These are phyloP conservation scores for Chlorokybus atmophyticus DNA, from an alignment of 139 green algal species.

Conservation along the genomic window DNA sequence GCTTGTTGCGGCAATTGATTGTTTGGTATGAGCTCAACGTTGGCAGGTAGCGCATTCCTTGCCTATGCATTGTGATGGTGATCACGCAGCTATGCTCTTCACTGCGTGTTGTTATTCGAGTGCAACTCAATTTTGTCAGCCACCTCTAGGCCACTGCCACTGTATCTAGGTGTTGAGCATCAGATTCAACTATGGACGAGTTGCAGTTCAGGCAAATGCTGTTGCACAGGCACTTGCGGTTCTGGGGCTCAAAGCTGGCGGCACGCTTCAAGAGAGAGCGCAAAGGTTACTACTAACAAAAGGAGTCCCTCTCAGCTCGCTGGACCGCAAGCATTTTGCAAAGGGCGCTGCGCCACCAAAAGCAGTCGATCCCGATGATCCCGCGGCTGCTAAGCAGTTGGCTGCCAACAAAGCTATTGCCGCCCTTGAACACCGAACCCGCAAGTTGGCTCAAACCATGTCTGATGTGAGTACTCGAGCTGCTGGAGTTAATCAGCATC, in stretches of 20 bases:
- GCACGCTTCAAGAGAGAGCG: slow-evolving; percentile 69
- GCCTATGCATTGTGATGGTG: no score
- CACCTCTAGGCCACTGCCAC: no score
- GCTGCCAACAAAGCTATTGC: neutral
- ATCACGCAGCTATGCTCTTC: neutral
- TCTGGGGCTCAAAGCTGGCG: slow-evolving; percentile 83
- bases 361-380: neutral
- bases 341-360: slow-evolving; percentile 23
- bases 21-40: no score
- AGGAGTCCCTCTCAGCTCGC: slow-evolving; percentile 21
- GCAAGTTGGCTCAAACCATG: slow-evolving; percentile 18
- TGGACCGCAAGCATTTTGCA: slow-evolving; percentile 32
- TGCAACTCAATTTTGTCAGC: no score
- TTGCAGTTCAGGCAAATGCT: no score
- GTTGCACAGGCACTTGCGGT: slow-evolving; percentile 64
- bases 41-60: no score
- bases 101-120: neutral
- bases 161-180: no score
- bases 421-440: neutral
- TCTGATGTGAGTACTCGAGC: slow-evolving; percentile 24
- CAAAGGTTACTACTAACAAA: slow-evolving; percentile 65
- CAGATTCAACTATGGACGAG: no score
- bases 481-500: slow-evolving; percentile 1
- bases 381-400: neutral
- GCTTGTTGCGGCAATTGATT: neutral